A percentile compares a stretch with the other conserved stretches of the same genome.
These are phyloP conservation scores for Ormosia emarginata DNA, from an alignment of 306 rosid genomes.

Conservation along the genomic window DNA sequence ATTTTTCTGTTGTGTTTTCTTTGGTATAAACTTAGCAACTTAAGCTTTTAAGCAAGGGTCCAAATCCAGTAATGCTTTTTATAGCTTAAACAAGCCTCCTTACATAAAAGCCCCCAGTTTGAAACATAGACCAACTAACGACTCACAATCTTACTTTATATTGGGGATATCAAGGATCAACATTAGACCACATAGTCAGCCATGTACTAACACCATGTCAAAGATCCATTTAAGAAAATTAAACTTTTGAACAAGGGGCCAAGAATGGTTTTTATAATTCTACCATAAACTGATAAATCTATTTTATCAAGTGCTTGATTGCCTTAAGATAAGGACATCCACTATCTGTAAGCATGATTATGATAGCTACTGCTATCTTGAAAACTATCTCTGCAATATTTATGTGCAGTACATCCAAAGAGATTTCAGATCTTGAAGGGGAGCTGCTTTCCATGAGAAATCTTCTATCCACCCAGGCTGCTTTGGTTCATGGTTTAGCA, in stretches of 20 bases:
- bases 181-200: neutral
- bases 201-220: neutral
- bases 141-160: neutral
- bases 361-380: neutral
- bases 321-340: neutral
- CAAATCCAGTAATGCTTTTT: neutral
- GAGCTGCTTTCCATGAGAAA: slow-evolving; percentile 87
- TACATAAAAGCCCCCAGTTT: neutral
- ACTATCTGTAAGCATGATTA: neutral
- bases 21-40: neutral
- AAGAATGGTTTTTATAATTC: neutral
- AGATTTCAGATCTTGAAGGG: slow-evolving; percentile 90
- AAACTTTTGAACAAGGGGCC: neutral
- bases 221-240: neutral
- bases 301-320: neutral
- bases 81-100: neutral
- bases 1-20: neutral
- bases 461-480: slow-evolving; percentile 74
- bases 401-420: slow-evolving; percentile 71
- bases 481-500: slow-evolving; percentile 74
- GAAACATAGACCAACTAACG: neutral
- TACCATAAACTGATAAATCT: neutral
- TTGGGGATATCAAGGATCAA: neutral
- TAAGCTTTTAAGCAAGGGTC: neutral
- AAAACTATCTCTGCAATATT: neutral